Percentiles rank a stretch among this genome's conserved stretches.
Evolutionary conservation across 768 basidiomycete species (phyloP).

Genomic region (Pleurotus citrinopileatus): DNA sequence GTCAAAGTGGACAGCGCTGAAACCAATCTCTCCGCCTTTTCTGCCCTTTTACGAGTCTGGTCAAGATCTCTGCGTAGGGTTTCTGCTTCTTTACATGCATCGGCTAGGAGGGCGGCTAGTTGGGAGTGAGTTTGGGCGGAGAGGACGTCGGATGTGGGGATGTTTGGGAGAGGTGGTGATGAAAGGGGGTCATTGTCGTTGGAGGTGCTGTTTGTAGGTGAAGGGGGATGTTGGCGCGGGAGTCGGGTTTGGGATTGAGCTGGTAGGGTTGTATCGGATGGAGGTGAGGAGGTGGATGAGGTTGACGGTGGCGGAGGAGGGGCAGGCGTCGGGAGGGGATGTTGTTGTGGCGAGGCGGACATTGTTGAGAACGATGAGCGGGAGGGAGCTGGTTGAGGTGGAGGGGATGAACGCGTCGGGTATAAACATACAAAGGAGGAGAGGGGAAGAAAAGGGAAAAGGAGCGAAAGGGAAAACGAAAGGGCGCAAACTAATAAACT

Average conservation of each 20-base stretch:
- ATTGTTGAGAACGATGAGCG: neutral
- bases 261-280: neutral
- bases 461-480: no score
- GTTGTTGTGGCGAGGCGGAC: constrained; percentile 3
- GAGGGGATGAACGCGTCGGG: constrained; percentile 3
- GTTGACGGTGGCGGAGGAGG: constrained; percentile 3
- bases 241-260: constrained; percentile 13
- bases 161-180: constrained; percentile 3
- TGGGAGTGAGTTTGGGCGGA: constrained; percentile 39
- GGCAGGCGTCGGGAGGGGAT: neutral
- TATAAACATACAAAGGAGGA: no score
- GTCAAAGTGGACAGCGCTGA: constrained; percentile 18
- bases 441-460: no score
- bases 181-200: neutral
- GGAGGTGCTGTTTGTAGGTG: no score
- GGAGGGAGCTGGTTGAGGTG: constrained; percentile 3
- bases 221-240: no score
- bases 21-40: constrained; percentile 50
- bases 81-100: constrained; percentile 53
- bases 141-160: constrained; percentile 12
- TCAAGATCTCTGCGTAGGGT: constrained; percentile 47
- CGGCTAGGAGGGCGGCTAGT: constrained; percentile 55
- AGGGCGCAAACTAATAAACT: no score
- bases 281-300: constrained; percentile 16
- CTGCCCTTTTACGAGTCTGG: constrained; percentile 39